Evolutionary conservation across 768 basidiomycete species (phyloP).

Genomic region (Russula foetens): DNA sequence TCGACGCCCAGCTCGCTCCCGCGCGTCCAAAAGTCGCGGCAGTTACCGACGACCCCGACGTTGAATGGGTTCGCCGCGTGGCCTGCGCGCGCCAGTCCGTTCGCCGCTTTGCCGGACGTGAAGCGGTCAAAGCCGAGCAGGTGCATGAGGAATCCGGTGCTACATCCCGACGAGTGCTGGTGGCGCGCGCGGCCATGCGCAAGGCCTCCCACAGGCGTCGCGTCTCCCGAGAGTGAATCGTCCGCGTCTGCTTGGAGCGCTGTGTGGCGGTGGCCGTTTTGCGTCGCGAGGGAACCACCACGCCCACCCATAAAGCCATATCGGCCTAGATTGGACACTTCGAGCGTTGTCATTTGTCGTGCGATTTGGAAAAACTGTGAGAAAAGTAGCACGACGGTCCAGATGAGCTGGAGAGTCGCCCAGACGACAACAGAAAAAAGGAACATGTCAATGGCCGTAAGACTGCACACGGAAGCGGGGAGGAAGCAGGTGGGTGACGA

Average conservation of each 20-base stretch:
- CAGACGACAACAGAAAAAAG: constrained; percentile 74
- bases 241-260: constrained; percentile 27
- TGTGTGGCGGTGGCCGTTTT: constrained; percentile 72
- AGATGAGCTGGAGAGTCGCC: constrained; percentile 90
- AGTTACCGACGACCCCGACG: constrained; percentile 67
- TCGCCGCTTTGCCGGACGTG: constrained; percentile 82
- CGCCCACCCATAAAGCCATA: constrained; percentile 97
- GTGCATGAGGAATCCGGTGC: constrained; percentile 73
- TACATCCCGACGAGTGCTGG: constrained; percentile 32
- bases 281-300: constrained; percentile 56
- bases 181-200: constrained; percentile 37
- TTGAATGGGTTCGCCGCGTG: constrained; percentile 90
- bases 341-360: constrained; percentile 91
- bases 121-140: constrained; percentile 91
- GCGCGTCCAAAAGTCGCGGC: constrained; percentile 90
- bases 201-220: constrained; percentile 12
- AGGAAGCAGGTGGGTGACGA: constrained; percentile 59
- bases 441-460: constrained; percentile 72
- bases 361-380: constrained; percentile 90
- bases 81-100: constrained; percentile 71
- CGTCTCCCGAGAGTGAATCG: constrained; percentile 40
- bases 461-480: constrained; percentile 57
- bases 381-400: constrained; percentile 83
- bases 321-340: constrained; percentile 90
- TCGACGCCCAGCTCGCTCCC: constrained; percentile 83